Evolutionary conservation across 2,329 filamentous ascomycete species (phyloP), one percentile per base, ranked within the genome.

Genomic region (Albifimbria verrucaria): DNA sequence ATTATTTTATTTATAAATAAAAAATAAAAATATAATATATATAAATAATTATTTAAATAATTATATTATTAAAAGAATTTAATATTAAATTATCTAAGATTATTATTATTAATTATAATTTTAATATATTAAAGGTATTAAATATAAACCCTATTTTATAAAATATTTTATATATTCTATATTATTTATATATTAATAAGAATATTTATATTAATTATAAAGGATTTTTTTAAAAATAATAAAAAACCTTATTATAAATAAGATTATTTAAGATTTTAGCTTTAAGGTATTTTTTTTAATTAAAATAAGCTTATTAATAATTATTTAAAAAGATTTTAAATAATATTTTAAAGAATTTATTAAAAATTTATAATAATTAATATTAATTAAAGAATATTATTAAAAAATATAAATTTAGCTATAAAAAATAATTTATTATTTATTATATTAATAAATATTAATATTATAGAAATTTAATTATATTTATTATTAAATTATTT

Each of bases 371-470:
- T 26, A 4, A 24, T 10, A 36, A 9, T 10, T 36, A 36, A 36
- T 36, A 36, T 36, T 10, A 36, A 36, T 36, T 21, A 25, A 5
- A 51, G n/a, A n/a, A n/a, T n/a, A n/a, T n/a, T n/a, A n/a, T n/a
- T n/a, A 26, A 22, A 52, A 48, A 32, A 44, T 49, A 53, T 32
- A 45, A 44, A 32, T 44, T 18, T 9, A 1, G n/a, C n/a, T n/a
- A n/a, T n/a, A n/a, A n/a, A n/a, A n/a, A n/a, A n/a, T n/a, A n/a
- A 36, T 53, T 45, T 53, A 48, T 15, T 46, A 22, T 32, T 46
- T 42, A 42, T 11, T 51, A 25, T 22, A 51, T 32, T 24, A 46
- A 46, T 46, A 28, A 46, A 51, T 25, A 10, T 43, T 21, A 51
- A 21, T 23, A 46, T 51, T 24, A 45, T 50, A 45, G 41, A 51